Evolutionary conservation across 129 eudicot species (phyloP), one percentile per base, ranked within the genome.

Genomic region (Erigeron canadensis): DNA sequence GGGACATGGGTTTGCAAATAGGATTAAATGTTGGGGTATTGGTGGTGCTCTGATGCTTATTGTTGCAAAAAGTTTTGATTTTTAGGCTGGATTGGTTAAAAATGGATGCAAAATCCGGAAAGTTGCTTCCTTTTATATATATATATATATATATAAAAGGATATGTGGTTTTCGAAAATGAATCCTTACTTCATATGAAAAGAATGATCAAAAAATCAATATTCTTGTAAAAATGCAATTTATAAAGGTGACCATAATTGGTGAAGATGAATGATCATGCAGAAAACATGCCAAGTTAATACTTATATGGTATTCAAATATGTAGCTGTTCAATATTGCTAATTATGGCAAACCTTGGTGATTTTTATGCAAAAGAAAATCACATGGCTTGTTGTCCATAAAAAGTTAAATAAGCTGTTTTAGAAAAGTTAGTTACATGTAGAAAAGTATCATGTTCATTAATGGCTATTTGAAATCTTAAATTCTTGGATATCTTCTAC

Each of bases 311-410:
- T 71, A 71, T 56, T 40, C 56, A 42, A n/a, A 57, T 22, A n/a
- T 71, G 11, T 71, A 57, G n/a, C 58, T 75, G 58, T 54, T 42
- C 28, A 54, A 13, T 40, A 74, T 17, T 63, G 54, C 68, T 43
- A 15, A 62, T 15, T 74, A 8, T 40, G 64, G 16, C 55, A 51
- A 41, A 16, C 53, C 54, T 23, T 8, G 39, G 28, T 63, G 10
- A n/a, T 63, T 58, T 60, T 12, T 61, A 38, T 53, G 55, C 38
- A 23, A 41, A 42, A 28, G 34, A 28, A 28, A 40, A 54, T 19
- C 17, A 10, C 17, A 10, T 74, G 17, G 55, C 17, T 75, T 65
- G 67, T 65, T 53, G 34, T 21, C 39, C 19, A 42, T 18, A 12
- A 23, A 53, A 54, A 41, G 51, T 57, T 46, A 65, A n/a, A 18